phyloP scores from a whole-genome alignment of 177 flowering plant genomes.

The Vitis hybrid region DNA sequence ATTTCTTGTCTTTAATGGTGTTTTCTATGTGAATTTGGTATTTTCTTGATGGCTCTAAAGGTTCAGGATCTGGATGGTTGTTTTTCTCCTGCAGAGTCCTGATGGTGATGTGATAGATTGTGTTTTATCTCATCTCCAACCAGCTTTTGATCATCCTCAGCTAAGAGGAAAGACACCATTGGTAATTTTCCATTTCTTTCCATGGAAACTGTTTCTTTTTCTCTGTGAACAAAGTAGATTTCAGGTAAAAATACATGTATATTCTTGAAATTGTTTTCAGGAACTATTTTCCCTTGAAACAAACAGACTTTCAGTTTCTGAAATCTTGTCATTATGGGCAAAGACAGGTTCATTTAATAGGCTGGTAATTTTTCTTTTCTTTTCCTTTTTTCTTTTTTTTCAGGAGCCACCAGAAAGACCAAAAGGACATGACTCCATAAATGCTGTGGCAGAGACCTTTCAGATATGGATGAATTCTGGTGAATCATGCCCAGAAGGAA shows the following conservation, averaged over 20 bases:
- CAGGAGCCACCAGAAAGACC: conserved; percentile 74
- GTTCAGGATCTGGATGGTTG: conserved; percentile 3
- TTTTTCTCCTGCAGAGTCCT: conserved; percentile 62
- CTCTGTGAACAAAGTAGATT: too few species aligned
- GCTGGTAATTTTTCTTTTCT: not conserved
- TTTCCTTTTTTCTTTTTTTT: not conserved
- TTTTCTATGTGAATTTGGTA: not conserved
- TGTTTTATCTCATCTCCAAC: conserved; percentile 86
- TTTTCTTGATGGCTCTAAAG: conserved; percentile 6
- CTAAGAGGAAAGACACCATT: conserved; percentile 79
- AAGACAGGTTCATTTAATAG: conserved; percentile 1
- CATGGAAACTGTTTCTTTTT: not conserved
- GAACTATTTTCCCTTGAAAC: not conserved
- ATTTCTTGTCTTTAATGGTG: conserved; percentile 6
- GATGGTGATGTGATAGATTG: conserved; percentile 97
- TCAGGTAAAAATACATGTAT: too few species aligned
- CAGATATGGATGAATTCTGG: conserved; percentile 62
- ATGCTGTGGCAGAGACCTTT: conserved; percentile 14
- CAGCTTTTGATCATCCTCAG: conserved; percentile 95
- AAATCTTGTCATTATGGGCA: not conserved
- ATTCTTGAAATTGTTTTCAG: too few species aligned
- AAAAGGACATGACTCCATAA: conserved; percentile 21
- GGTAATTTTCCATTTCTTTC: conserved; percentile 35
- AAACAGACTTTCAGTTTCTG: not conserved
- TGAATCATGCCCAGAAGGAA: conserved; percentile 83